A percentile compares a stretch with the other conserved stretches of the same genome.
These are phyloP conservation scores for Verruconis gallopava DNA, from an alignment of 2,329 filamentous ascomycete species.

Conservation along the genomic window DNA sequence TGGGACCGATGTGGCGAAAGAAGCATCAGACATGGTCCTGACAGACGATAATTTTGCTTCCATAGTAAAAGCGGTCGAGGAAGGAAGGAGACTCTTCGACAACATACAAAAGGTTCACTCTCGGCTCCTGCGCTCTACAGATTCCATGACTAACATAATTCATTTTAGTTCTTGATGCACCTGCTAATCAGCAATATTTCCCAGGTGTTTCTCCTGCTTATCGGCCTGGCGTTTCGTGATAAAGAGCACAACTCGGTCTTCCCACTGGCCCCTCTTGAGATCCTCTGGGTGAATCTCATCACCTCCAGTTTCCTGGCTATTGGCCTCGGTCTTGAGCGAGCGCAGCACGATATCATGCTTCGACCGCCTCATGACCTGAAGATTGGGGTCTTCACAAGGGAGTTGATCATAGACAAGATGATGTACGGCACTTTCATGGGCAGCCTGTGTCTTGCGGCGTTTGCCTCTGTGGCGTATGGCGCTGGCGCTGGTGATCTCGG, in stretches of 20 bases:
- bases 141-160: neutral
- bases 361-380: slow-evolving; percentile 55
- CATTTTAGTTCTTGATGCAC: slow-evolving; percentile 38
- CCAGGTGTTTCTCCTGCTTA: slow-evolving; percentile 67
- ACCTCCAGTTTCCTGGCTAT: slow-evolving; percentile 81
- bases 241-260: slow-evolving; percentile 60
- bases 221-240: slow-evolving; percentile 74
- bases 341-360: slow-evolving; percentile 63
- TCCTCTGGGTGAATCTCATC: slow-evolving; percentile 90
- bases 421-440: slow-evolving; percentile 72
- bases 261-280: slow-evolving; percentile 71
- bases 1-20: slow-evolving; percentile 28
- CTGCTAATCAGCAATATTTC: slow-evolving; percentile 71
- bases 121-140: neutral
- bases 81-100: slow-evolving; percentile 28
- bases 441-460: slow-evolving; percentile 49
- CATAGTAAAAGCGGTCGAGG: slow-evolving; percentile 28
- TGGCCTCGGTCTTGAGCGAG: slow-evolving; percentile 68
- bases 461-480: slow-evolving; percentile 51
- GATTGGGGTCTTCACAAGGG: slow-evolving; percentile 61
- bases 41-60: slow-evolving; percentile 30
- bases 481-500: slow-evolving; percentile 48
- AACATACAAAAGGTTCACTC: slow-evolving; percentile 26
- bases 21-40: slow-evolving; percentile 28
- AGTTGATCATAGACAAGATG: slow-evolving; percentile 67